Evolutionary conservation across 495 filamentous ascomycete species (phyloP), one percentile per base, ranked within the genome.

Genomic region (Penicillium soppii): DNA sequence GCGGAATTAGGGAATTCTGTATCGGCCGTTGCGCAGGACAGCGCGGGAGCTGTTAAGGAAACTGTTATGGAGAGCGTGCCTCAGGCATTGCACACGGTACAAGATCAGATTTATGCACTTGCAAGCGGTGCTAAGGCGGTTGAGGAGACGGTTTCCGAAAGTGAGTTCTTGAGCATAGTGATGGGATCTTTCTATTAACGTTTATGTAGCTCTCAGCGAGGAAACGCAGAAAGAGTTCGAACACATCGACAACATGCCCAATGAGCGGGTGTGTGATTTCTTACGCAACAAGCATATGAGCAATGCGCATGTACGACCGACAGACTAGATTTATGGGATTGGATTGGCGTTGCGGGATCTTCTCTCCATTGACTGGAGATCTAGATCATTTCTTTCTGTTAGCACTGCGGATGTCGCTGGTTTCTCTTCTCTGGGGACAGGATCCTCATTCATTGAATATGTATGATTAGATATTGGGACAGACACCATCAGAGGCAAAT

Each of bases 241-340:
- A 21, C 10, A 15, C 19, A 47, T 52, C n/a, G 42, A 52, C 16
- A 26, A 38, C 0, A 40, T 52, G 50, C 29, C 23, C 32, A 26
- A 43, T 17, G 50, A 52, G 9, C 29, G 37, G 8, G 19, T 52
- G 8, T 52, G 50, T 12, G 50, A 52, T 7, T 52, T 46, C 13
- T n/a, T 52, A 17, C 32, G 50, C 20, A 30, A 52, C 19, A 43
- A 23, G 22, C 42, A 52, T 22, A 45, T 30, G 50, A 52, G 50
- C 33, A 46, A 25, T 5, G 38, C 35, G 16, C 32, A 23, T 30
- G 7, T 26, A 17, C 26, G 4, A 12, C 19, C 26, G 13, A 25
- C 37, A 7, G 23, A 49, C 6, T 49, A 49, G 26, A 30, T 8
- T 1, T 7, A 9, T n/a, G 1, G n/a, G 5, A 27, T 8, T 36